These are phyloP conservation scores for Tillandsia fasciculata DNA, from an alignment of 176 grass and related monocot species.

Conservation along the genomic window DNA sequence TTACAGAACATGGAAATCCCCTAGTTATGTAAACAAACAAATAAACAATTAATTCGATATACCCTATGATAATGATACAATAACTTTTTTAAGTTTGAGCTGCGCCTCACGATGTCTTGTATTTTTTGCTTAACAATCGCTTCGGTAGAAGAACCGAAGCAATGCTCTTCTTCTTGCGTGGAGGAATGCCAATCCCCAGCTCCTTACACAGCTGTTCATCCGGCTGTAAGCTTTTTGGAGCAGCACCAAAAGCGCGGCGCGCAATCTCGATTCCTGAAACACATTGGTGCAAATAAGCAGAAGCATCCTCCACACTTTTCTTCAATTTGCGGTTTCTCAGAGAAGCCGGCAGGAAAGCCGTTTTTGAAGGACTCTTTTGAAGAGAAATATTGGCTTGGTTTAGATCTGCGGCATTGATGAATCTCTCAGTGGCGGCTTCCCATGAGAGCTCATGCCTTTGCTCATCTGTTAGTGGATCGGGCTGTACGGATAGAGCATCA, in stretches of 20 bases:
- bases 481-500: slow-evolving; percentile 52
- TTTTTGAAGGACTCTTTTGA: background rate
- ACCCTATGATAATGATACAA: too few relatives aligned
- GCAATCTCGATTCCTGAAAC: slow-evolving; percentile 66
- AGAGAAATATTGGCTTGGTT: slow-evolving; percentile 1
- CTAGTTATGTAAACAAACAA: too few relatives aligned
- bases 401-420: slow-evolving; percentile 59
- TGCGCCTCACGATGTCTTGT: too few relatives aligned
- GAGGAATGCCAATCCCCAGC: slow-evolving; percentile 24
- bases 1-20: too few relatives aligned
- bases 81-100: too few relatives aligned
- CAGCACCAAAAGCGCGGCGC: slow-evolving; percentile 65
- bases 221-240: slow-evolving; percentile 64
- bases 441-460: slow-evolving; percentile 62
- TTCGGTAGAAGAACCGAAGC: too few relatives aligned
- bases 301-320: slow-evolving; percentile 54
- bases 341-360: slow-evolving; percentile 33
- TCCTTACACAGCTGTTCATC: slow-evolving; percentile 58
- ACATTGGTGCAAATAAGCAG: slow-evolving; percentile 66
- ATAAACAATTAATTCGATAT: too few relatives aligned
- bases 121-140: too few relatives aligned
- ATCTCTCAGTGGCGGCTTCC: slow-evolving; percentile 79
- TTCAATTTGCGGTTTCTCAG: slow-evolving; percentile 50
- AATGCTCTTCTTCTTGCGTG: too few relatives aligned
- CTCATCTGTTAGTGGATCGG: slow-evolving; percentile 55